phyloP scores from a whole-genome alignment of 208 protist species.

The Leptomonas seymouri region DNA sequence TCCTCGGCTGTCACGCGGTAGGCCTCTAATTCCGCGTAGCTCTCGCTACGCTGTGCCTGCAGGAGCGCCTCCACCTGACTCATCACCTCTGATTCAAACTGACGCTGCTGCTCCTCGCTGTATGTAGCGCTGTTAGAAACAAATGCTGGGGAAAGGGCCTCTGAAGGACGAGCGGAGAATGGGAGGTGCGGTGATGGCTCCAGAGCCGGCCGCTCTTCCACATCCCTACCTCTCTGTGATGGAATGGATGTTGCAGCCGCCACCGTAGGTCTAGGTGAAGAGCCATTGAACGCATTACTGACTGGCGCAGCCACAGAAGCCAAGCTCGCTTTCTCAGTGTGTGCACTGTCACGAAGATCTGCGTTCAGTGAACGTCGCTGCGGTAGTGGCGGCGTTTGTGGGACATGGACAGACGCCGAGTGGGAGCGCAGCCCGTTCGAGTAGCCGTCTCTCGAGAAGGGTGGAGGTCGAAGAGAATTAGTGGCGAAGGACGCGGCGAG shows the following conservation, averaged over 20 bases:
- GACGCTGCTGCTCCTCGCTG: slow-evolving; percentile 25
- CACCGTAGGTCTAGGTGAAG: too few relatives aligned
- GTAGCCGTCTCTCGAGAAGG: not conserved
- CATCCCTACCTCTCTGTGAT: too few relatives aligned
- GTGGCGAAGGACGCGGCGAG: not conserved
- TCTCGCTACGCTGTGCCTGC: slow-evolving; percentile 31
- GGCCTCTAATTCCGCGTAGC: slow-evolving; percentile 24
- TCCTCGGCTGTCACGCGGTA: slow-evolving; percentile 24
- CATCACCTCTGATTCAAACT: slow-evolving; percentile 30
- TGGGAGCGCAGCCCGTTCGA: not conserved
- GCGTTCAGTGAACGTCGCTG: not conserved
- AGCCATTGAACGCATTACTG: too few relatives aligned
- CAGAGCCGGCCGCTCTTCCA: too few relatives aligned
- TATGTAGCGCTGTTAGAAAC: not conserved
- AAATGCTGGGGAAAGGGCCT: not conserved
- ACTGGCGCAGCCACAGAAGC: too few relatives aligned
- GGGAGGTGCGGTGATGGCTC: too few relatives aligned
- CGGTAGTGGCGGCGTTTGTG: not conserved
- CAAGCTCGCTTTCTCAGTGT: too few relatives aligned
- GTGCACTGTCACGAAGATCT: too few relatives aligned
- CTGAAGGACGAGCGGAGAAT: too few relatives aligned
- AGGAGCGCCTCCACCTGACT: slow-evolving; percentile 26
- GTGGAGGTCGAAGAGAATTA: slow-evolving; percentile 5
- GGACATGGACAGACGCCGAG: not conserved
- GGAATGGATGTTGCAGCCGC: too few relatives aligned